Evolutionary conservation across 208 protist genomes (phyloP), one percentile per base, ranked within the genome.

Genomic region (Trypanosoma melophagium): DNA sequence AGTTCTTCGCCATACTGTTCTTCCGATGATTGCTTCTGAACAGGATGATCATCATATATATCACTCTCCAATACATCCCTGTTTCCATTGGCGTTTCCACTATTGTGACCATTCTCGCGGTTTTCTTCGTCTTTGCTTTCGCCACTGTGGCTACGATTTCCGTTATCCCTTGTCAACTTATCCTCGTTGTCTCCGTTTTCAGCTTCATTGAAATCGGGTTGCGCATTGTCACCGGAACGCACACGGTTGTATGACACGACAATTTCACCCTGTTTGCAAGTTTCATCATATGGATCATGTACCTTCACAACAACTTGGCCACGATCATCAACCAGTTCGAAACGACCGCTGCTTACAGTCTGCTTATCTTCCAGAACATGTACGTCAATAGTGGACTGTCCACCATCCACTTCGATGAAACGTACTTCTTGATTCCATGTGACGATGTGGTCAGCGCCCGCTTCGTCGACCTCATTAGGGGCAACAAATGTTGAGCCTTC

Each of bases 371-470:
- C 80, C 70, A 86, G 79, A 17, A 78, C 81, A 3, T 83, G 63
- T 45, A 93, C 77, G 25, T 92, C 87, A 12, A 96, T 59, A 5
- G 71, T 51, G 2, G 75, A 71, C 57, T 87, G 67, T 53, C 60
- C 49, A 22, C 57, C 63, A 28, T 87, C 69, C 21, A 93, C 74
- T 38, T 84, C 90, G 42, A 95, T 87, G 68, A 95, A 95, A 50
- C 85, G 90, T 40, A 95, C 81, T 79, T 95, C 87, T 66, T 95
- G 90, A 74, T 93, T 93, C 87, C 90, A 95, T 57, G 63, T 80
- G 47, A 92, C 76, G 54, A 93, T 65, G 58, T 81, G 62, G 21
- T 70, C 79, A 53, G 45, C 54, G 13, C 81, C 74, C 5, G 62
- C 82, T 31, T 87, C 86, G 13, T 66, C 68, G n/a, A 77, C 0